phyloP scores from a whole-genome alignment of 2,329 filamentous ascomycete genomes.

The Incumbomyces delicatus region DNA sequence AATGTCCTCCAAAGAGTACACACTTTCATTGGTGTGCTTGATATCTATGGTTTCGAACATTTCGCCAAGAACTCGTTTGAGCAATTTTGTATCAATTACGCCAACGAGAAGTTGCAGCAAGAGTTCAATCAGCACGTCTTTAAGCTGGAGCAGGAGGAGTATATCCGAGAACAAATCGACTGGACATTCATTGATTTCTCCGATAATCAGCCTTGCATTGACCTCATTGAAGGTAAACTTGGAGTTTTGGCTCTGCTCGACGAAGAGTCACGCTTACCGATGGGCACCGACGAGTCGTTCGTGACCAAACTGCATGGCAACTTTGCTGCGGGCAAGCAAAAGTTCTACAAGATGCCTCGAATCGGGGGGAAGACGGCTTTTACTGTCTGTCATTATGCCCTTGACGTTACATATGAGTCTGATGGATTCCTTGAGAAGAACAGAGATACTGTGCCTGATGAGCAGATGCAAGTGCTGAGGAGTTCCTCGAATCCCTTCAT shows the following conservation, averaged over 20 bases:
- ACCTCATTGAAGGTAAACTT: conserved; percentile 93
- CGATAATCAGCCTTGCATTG: conserved; percentile 97
- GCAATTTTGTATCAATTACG: conserved; percentile 99
- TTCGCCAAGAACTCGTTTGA: conserved; percentile 99
- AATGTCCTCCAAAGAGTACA: conserved; percentile 71
- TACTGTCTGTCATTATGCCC: conserved; percentile 94
- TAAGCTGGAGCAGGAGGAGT: conserved; percentile 97
- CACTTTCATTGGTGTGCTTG: conserved; percentile 93
- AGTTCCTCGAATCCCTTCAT: conserved; percentile 80
- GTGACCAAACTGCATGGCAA: conserved; percentile 94
- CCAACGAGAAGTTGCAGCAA: conserved; percentile 97
- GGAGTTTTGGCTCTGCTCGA: conserved; percentile 87
- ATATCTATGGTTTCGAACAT: conserved; percentile 99
- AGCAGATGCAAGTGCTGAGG: conserved; percentile 88
- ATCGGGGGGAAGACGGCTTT: conserved; percentile 93
- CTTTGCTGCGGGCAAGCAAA: conserved; percentile 79
- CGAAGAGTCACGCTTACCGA: conserved; percentile 90
- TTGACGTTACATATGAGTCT: conserved; percentile 97
- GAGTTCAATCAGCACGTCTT: conserved; percentile 99
- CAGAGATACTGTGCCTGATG: conserved; percentile 93
- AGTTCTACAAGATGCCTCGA: conserved; percentile 96
- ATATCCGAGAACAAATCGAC: conserved; percentile 89
- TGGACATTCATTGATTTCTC: conserved; percentile 99
- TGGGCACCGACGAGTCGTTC: conserved; percentile 95
- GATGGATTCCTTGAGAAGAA: conserved; percentile 99